These are phyloP conservation scores for Blastomyces percursus DNA, from an alignment of 2,329 filamentous ascomycete genomes.

Conservation along the genomic window DNA sequence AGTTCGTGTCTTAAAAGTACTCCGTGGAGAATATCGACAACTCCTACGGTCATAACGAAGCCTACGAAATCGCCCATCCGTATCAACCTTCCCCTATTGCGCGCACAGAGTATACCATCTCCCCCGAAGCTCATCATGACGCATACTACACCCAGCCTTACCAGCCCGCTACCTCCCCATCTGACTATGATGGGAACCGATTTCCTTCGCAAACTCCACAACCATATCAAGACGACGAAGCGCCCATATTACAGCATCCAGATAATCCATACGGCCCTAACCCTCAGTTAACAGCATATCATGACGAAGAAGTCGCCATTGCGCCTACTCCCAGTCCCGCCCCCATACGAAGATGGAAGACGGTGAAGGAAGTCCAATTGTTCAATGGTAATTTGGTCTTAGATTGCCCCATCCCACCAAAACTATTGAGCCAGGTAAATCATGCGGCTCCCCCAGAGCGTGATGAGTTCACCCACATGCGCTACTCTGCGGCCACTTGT, in stretches of 20 bases:
- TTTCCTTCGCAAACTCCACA: constrained; percentile 43
- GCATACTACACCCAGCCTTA: constrained; percentile 78
- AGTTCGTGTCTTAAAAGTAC: constrained; percentile 39
- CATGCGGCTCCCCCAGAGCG: constrained; percentile 70
- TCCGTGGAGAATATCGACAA: constrained; percentile 57
- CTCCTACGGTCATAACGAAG: constrained; percentile 52
- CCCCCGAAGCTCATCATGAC: constrained; percentile 79
- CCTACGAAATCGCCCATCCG: constrained; percentile 45
- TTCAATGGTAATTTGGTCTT: constrained; percentile 96
- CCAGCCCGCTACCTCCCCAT: constrained; percentile 49
- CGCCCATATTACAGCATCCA: constrained; percentile 60
- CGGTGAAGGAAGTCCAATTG: constrained; percentile 93
- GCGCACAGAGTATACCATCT: constrained; percentile 59
- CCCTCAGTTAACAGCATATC: constrained; percentile 36
- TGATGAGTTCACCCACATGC: constrained; percentile 66
- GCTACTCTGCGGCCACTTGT: constrained; percentile 90
- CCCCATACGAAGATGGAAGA: constrained; percentile 84
- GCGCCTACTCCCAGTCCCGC: constrained; percentile 42
- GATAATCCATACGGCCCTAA: constrained; percentile 52
- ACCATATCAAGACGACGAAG: constrained; percentile 57
- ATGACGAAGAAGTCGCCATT: constrained; percentile 28
- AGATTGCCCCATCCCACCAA: constrained; percentile 88
- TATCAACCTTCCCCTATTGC: constrained; percentile 39
- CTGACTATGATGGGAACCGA: constrained; percentile 46
- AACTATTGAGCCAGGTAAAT: constrained; percentile 73